Conservation (phyloP, 495 filamentous ascomycete species). For the Penicillium argentinense region DNA sequence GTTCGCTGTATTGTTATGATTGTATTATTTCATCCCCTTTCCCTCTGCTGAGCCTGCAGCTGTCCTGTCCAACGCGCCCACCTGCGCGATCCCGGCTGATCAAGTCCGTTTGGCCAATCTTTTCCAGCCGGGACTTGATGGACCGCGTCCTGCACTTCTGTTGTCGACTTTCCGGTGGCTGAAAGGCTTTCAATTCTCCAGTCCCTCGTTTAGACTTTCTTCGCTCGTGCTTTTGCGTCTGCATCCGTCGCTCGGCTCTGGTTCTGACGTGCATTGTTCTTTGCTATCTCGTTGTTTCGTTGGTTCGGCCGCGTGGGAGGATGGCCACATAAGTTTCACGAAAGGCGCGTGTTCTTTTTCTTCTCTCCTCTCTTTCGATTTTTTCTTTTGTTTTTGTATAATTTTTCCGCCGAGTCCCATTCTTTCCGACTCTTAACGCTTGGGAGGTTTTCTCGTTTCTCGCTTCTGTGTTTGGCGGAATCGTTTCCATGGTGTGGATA, state of each 20-base stretch:
- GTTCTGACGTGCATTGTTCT: no score
- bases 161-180: constrained; percentile 23
- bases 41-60: constrained; percentile 35
- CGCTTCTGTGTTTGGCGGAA: no score
- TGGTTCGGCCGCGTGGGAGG: background rate
- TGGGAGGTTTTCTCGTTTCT: constrained; percentile 14
- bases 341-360: background rate
- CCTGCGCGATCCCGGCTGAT: constrained; percentile 41
- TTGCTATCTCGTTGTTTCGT: no score
- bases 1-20: no score
- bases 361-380: constrained; percentile 12
- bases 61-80: constrained; percentile 31
- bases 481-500: constrained; percentile 46
- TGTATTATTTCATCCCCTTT: constrained; percentile 1
- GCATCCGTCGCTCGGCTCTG: background rate
- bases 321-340: background rate
- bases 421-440: no score
- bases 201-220: constrained; percentile 16
- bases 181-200: constrained; percentile 14
- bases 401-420: no score
- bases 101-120: constrained; percentile 33
- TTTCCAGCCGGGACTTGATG: constrained; percentile 18
- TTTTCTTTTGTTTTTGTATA: constrained; percentile 5
- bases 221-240: background rate
- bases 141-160: constrained; percentile 19